These are phyloP conservation scores for Eucalyptus viminalis DNA, from an alignment of 345 rosid genomes.

Conservation along the genomic window DNA sequence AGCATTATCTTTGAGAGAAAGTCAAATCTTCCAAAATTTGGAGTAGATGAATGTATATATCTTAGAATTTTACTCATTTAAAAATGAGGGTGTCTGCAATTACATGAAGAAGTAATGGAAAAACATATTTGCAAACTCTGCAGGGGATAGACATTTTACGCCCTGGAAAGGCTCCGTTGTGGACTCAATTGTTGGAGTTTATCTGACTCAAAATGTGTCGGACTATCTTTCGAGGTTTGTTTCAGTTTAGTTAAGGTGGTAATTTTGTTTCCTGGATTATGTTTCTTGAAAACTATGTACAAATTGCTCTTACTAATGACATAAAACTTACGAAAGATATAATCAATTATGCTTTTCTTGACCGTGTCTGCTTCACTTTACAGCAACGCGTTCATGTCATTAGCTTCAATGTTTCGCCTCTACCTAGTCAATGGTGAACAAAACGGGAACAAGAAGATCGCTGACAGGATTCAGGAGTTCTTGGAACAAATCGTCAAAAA, in stretches of 20 bases:
- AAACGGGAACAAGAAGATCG: neutral
- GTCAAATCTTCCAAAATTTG: neutral
- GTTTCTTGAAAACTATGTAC: neutral
- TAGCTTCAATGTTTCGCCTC: constrained; percentile 32
- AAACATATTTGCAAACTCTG: neutral
- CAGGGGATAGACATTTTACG: constrained; percentile 45
- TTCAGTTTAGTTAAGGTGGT: neutral
- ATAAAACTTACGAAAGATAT: neutral
- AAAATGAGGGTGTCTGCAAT: neutral
- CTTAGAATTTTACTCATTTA: neutral
- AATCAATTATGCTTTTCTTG: neutral
- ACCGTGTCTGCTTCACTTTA: no score
- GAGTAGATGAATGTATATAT: neutral
- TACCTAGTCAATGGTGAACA: neutral
- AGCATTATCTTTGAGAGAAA: neutral
- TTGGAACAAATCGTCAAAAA: neutral
- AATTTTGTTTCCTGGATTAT: neutral
- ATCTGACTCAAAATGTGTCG: constrained; percentile 47
- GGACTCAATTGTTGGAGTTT: constrained; percentile 63
- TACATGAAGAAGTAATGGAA: neutral
- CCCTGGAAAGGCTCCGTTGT: constrained; percentile 61
- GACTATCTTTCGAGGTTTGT: constrained; percentile 50
- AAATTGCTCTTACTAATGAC: neutral
- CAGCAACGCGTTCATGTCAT: constrained; percentile 43
- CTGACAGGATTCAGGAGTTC: neutral